Evolutionary conservation across 202 grass and related monocot species (phyloP), one percentile per base, ranked within the genome.

Genomic region (Hordeum pubiflorum): DNA sequence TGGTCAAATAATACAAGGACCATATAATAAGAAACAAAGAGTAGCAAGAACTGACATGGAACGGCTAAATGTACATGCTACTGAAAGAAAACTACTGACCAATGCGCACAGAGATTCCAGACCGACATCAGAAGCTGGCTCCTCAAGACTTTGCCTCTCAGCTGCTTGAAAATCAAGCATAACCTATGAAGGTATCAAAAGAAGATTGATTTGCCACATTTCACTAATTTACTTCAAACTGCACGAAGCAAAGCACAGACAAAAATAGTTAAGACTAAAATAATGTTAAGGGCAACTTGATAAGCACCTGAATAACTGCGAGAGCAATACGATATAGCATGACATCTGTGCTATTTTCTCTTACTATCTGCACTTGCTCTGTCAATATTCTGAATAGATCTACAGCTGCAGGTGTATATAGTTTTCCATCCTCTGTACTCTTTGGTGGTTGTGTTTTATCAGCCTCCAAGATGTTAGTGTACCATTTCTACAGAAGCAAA

Each of bases 111-210:
- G 86, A 34, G 83, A 73, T 88, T 99, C 87, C 63, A 99, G 69
- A 88, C 83, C 97, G 87, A 96, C 75, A 56, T 99, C 91, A 84
- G 91, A 93, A 92, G 97, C 93, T 59, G 91, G 93, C 46, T 93
- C 93, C 74, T 96, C 97, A 56, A 99, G 83, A 66, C 91, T 92
- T 85, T 90, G 87, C 75, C 93, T 90, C 85, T 99, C 97, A 54
- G 97, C 97, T 85, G 91, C 85, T 99, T 99, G 92, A 89, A 99
- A 99, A 90, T 99, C 97, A 91, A 99, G 83, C 97, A 99, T 99
- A 61, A 99, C 97, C 97, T 99, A 46, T 33, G 72, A 32, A 82
- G 14, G 44, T 82, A 78, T 14, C 58, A 72, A 70, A 65, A 82
- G 81, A 50, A 43, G 56, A 80, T 58, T 20, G 74, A 75, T 58